Conservation (phyloP, 805 yeast species). For the Candida rishiriensis region DNA sequence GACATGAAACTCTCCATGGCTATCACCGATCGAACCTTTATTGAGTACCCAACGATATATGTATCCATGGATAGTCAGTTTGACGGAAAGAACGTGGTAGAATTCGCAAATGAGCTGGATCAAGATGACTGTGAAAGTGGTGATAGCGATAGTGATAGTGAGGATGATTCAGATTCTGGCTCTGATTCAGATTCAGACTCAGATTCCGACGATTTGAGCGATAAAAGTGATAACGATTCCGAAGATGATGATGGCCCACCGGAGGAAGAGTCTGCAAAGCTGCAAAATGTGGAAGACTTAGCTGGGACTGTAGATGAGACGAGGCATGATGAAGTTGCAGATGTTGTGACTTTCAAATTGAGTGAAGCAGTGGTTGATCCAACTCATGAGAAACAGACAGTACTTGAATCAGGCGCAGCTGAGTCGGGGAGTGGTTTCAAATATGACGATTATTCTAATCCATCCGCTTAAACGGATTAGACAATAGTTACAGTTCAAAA, state of each 20-base stretch:
- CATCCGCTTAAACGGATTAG: no score
- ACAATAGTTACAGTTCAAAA: no score
- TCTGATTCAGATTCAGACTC: constrained; percentile 8
- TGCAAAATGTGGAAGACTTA: not conserved
- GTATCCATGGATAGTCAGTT: constrained; percentile 32
- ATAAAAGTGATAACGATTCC: not conserved
- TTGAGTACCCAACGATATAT: constrained; percentile 74
- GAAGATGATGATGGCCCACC: constrained; percentile 18
- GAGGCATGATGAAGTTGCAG: not conserved
- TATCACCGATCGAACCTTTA: constrained; percentile 53
- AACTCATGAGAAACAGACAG: no score
- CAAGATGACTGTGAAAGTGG: constrained; percentile 1
- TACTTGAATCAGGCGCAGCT: not conserved
- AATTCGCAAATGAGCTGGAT: constrained; percentile 14
- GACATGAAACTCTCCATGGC: constrained; percentile 40
- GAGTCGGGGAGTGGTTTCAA: no score
- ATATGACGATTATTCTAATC: no score
- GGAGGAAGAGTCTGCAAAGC: constrained; percentile 19
- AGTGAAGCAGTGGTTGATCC: no score
- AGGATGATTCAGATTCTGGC: constrained; percentile 9
- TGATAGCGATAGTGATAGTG: constrained; percentile 2
- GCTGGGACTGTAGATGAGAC: not conserved
- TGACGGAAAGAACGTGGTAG: constrained; percentile 22
- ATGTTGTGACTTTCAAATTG: no score
- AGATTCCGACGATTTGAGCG: constrained; percentile 4